Evolutionary conservation across 1,139 yeast genomes (phyloP).

Genomic region (Scheffersomyces quercinus): DNA sequence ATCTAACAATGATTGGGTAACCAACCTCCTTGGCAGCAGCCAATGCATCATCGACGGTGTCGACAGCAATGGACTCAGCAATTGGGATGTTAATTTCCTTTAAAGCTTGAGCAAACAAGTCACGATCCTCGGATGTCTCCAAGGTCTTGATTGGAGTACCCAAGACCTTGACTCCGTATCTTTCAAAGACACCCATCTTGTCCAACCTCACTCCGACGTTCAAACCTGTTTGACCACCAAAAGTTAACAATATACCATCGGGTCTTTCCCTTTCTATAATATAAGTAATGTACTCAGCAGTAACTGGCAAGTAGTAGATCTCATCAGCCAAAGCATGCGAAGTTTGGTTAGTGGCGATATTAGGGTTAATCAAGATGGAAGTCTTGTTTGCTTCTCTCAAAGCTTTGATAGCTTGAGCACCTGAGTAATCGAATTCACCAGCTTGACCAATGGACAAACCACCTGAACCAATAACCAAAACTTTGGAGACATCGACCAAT

Average conservation of each 20-base stretch:
- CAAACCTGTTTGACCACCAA: slow-evolving; percentile 98
- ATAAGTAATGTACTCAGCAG: slow-evolving; percentile 92
- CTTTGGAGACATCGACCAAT: slow-evolving; percentile 84
- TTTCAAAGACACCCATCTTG: slow-evolving; percentile 88
- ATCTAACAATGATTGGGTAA: slow-evolving; percentile 95
- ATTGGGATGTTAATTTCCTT: slow-evolving; percentile 92
- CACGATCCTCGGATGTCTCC: slow-evolving; percentile 97
- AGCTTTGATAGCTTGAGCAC: slow-evolving; percentile 97
- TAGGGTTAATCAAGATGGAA: slow-evolving; percentile 90
- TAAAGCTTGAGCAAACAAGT: slow-evolving; percentile 88
- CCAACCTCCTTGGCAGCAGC: slow-evolving; percentile 84
- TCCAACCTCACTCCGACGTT: slow-evolving; percentile 95
- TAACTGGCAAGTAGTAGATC: slow-evolving; percentile 92
- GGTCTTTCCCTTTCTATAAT: slow-evolving; percentile 95
- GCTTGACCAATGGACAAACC: slow-evolving; percentile 99
- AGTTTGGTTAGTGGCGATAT: slow-evolving; percentile 96
- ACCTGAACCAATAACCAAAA: slow-evolving; percentile 94
- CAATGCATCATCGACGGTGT: slow-evolving; percentile 88
- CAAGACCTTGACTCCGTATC: slow-evolving; percentile 88
- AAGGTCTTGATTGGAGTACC: slow-evolving; percentile 97
- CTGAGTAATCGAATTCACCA: slow-evolving; percentile 97
- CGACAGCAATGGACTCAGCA: slow-evolving; percentile 95
- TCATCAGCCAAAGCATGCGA: slow-evolving; percentile 95
- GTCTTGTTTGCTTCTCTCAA: slow-evolving; percentile 84
- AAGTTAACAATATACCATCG: slow-evolving; percentile 90